Evolutionary conservation across 2,329 filamentous ascomycete genomes (phyloP), one percentile per base, ranked within the genome.

Genomic region (Epichloe elymi): DNA sequence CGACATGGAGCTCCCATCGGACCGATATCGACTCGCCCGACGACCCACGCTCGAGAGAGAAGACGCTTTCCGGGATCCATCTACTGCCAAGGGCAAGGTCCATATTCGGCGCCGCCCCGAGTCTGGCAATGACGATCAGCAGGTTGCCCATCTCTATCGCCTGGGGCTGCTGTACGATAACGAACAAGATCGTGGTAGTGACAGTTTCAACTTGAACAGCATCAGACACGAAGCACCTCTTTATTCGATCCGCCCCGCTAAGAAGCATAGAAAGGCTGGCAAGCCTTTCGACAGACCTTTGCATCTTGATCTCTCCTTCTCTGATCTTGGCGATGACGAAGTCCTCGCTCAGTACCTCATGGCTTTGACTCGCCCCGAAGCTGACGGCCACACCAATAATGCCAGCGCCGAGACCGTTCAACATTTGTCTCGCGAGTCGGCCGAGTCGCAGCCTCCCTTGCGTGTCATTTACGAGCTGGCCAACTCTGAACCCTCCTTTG

Each of bases 101-200:
- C 56, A 59, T 12, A 35, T 63, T 0, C 57, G 57, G n/a, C 58
- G 57, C 11, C 61, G 58, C 20, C 49, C 46, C 30, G 53, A 53
- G n/a, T 49, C 57, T 14, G 44, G 15, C 20, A 59, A 48, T 1
- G 63, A 70, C 11, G 68, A 70, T 40, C 63, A 60, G 17, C 61
- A 70, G 41, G 57, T 69, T 1, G 67, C 65, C 1, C 65, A 72
- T 52, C 65, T 74, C 30, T 74, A 74, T 55, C 63, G 65, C 30
- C 61, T 72, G 54, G 72, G 71, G 2, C 56, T 74, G 47, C 62
- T 74, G 15, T 74, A 74, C 56, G 63, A 72, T 49, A 61, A 69
- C 40, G 59, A 64, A 45, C 56, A 63, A 12, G 63, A 64, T 8
- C 55, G 56, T 5, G 64, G 64, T 11, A 53, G 56, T 10, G 64